Base-by-base conservation (phyloP, 768 basidiomycete genomes). In the Gloeopeniophorella convolvens region DNA sequence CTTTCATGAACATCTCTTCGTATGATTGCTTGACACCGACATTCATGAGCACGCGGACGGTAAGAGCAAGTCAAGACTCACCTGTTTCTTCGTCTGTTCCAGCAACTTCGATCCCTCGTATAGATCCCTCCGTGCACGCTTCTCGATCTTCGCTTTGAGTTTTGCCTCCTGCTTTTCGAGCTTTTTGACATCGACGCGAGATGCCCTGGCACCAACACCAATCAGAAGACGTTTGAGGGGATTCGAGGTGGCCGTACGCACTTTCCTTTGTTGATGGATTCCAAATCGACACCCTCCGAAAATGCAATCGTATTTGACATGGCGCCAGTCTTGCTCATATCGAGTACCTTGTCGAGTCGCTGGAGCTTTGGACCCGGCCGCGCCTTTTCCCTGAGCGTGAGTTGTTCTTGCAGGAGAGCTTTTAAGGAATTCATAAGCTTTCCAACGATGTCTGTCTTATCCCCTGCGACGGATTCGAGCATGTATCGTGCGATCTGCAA, bases 1-100 rank as follows among this genome's bases (percentile, higher is more conserved):
- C 92, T 77, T 96, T 91, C 89, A 99, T 89, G 71, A 93, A 99
- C 82, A 99, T 85, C 64, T 99, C 96, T 64, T 98, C 95, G 69
- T 97, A 98, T 16, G 85, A 80, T 87, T 97, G 92, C 84, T 98
- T 48, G n/a, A 31, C 15, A 30, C 60, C 15, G 18, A 33, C 15
- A 31, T 27, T 30, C 21, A 35, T 15, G 34, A 42, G 31, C 16
- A 49, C 45, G 31, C 18, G 39, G 32, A 15, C 16, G 23, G 13
- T 43, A 2, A 27, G 39, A 24, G 30, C 8, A 24, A 33, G 11
- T 4, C 16, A 12, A 31, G 33, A 58, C 71, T 47, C 55, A 83
- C 88, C 74, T 93, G 91, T 70, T 92, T 93, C 66, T 84, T 81
- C 67, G 89, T 84, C 57, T 91, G 84, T 62, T 96, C 92, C 47